Evolutionary conservation across 768 basidiomycete genomes (phyloP).

Genomic region (Naematelia encephala): DNA sequence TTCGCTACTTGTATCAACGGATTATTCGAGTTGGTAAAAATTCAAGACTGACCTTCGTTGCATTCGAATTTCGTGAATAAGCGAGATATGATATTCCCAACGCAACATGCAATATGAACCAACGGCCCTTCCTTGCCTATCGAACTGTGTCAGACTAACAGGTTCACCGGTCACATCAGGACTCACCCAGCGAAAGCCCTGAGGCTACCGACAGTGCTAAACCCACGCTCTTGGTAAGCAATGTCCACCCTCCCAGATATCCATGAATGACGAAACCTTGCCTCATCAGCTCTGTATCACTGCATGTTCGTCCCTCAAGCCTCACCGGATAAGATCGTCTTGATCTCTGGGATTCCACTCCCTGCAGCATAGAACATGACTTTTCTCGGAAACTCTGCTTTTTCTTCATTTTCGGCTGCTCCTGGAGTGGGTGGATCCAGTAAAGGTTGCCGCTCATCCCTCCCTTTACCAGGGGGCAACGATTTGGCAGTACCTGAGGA

Average conservation of each 20-base stretch:
- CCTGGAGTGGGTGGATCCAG: slow-evolving; percentile 17
- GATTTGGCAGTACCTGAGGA: slow-evolving; percentile 44
- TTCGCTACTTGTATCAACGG: slow-evolving; percentile 61
- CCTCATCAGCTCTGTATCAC: not conserved
- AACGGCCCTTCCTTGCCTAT: slow-evolving; percentile 80
- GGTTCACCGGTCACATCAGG: slow-evolving; percentile 10
- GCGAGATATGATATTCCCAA: slow-evolving; percentile 89
- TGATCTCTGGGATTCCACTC: slow-evolving; percentile 94
- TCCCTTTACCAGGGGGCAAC: slow-evolving; percentile 17
- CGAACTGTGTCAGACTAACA: not conserved
- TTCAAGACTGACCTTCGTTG: slow-evolving; percentile 81
- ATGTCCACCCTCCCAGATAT: slow-evolving; percentile 82
- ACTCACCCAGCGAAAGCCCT: slow-evolving; percentile 73
- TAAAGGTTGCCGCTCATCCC: slow-evolving; percentile 25
- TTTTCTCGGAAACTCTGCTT: slow-evolving; percentile 55
- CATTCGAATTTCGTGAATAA: slow-evolving; percentile 84
- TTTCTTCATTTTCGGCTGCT: not conserved
- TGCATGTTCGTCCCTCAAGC: too few relatives aligned
- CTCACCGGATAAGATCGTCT: slow-evolving; percentile 53
- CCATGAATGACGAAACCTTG: slow-evolving; percentile 92
- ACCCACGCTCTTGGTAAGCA: slow-evolving; percentile 87
- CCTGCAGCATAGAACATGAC: slow-evolving; percentile 90
- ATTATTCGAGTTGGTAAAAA: too few relatives aligned
- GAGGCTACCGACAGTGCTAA: slow-evolving; percentile 87
- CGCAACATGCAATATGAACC: slow-evolving; percentile 87